Conservation (phyloP, 2,329 filamentous ascomycete species). For the Fusarium mundagurra region DNA sequence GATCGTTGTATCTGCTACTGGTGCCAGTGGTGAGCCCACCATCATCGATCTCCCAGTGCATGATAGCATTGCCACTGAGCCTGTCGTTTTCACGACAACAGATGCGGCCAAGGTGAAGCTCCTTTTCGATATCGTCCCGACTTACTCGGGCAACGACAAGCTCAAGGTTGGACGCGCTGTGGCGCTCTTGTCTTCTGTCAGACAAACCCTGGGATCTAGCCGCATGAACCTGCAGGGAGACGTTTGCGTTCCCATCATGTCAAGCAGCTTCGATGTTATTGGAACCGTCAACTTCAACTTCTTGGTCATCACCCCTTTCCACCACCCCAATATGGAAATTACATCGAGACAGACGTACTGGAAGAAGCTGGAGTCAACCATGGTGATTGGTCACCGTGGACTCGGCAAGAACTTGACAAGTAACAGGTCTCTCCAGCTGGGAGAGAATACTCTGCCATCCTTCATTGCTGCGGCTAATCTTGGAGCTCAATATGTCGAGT, state of each 20-base stretch:
- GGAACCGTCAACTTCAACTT: conserved; percentile 98
- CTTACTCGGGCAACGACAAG: conserved; percentile 90
- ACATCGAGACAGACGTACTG: conserved; percentile 94
- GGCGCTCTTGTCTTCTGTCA: conserved; percentile 86
- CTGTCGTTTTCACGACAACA: conserved; percentile 85
- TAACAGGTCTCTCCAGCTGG: conserved; percentile 88
- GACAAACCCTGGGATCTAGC: conserved; percentile 82
- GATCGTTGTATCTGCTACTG: conserved; percentile 86
- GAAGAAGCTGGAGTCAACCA: conserved; percentile 90
- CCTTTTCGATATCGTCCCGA: conserved; percentile 94
- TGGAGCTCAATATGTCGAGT: conserved; percentile 79
- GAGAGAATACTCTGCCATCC: conserved; percentile 94
- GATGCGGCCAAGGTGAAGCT: conserved; percentile 86
- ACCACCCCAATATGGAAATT: conserved; percentile 92
- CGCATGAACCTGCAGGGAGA: conserved; percentile 94
- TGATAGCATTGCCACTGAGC: conserved; percentile 92
- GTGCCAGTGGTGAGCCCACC: conserved; percentile 85
- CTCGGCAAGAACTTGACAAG: conserved; percentile 90
- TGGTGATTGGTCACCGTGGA: conserved; percentile 78
- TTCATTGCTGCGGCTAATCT: conserved; percentile 97
- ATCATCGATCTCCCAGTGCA: conserved; percentile 93
- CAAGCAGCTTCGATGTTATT: conserved; percentile 86
- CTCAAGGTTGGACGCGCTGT: conserved; percentile 90
- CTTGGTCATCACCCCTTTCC: conserved; percentile 91
- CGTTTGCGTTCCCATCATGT: conserved; percentile 89